These are phyloP conservation scores for Ogataea wickerhamii DNA, from an alignment of 805 yeast genomes.

Conservation along the genomic window DNA sequence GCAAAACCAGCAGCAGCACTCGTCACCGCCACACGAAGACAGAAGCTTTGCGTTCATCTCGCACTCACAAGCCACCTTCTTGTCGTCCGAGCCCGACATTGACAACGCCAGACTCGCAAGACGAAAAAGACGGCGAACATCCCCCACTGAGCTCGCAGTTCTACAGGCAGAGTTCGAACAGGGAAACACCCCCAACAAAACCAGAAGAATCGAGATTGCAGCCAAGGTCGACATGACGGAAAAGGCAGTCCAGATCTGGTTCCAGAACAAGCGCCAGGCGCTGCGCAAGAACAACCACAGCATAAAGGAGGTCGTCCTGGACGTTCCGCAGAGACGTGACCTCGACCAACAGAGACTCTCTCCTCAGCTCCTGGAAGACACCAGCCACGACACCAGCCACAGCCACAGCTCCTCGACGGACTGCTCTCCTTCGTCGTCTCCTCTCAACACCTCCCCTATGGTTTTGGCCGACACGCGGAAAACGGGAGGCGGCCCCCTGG, in stretches of 20 bases:
- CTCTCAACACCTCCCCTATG: conserved; percentile 5
- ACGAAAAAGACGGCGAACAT: conserved; percentile 92
- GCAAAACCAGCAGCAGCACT: conserved; percentile 1
- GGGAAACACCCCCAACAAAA: conserved; percentile 79
- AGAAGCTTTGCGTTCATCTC: conserved; percentile 81
- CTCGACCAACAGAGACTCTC: conserved; percentile 24
- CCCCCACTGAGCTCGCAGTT: conserved; percentile 78
- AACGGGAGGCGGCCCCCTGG: too few relatives aligned
- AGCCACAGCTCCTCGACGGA: conserved; percentile 8
- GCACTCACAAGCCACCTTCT: conserved; percentile 87
- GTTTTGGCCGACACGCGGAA: conserved; percentile 2
- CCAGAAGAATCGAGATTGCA: conserved; percentile 76
- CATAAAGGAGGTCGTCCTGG: conserved; percentile 30
- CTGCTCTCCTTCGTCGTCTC: conserved; percentile 15
- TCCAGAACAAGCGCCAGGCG: conserved; percentile 91
- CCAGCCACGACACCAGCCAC: conserved; percentile 3
- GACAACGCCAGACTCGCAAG: conserved; percentile 93
- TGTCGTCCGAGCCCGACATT: conserved; percentile 74
- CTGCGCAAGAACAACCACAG: conserved; percentile 44
- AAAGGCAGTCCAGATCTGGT: conserved; percentile 98
- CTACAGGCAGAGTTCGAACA: conserved; percentile 73
- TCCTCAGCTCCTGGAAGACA: conserved; percentile 16
- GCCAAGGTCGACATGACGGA: conserved; percentile 86
- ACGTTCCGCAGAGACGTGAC: conserved; percentile 25
- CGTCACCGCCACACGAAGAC: conserved; percentile 23